These are phyloP conservation scores for Globisporangium emineosum DNA, from an alignment of 352 stramenopile genomes.

Conservation along the genomic window DNA sequence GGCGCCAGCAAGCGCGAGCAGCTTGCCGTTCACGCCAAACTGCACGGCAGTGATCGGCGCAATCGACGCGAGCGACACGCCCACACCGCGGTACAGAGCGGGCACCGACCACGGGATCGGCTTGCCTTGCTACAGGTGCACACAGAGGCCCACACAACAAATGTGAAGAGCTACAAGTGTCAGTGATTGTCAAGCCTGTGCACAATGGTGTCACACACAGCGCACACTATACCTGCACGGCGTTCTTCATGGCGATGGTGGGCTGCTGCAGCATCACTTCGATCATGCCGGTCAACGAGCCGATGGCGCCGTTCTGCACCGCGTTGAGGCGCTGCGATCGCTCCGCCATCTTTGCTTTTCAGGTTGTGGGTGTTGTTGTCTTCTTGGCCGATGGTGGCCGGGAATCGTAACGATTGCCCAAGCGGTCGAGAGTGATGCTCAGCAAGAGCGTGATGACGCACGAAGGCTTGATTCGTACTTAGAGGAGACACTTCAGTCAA, in stretches of 20 bases:
- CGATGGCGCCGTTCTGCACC: slow-evolving; percentile 74
- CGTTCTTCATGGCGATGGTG: slow-evolving; percentile 83
- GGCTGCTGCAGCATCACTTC: slow-evolving; percentile 84
- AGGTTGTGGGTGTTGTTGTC: too few species aligned
- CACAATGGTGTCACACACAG: background rate
- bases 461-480: background rate
- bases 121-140: slow-evolving; percentile 47
- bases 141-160: too few species aligned
- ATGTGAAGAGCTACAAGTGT: background rate
- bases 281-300: slow-evolving; percentile 78
- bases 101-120: slow-evolving; percentile 60
- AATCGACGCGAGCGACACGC: slow-evolving; percentile 74
- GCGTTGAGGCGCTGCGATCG: slow-evolving; percentile 60
- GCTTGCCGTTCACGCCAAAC: slow-evolving; percentile 73
- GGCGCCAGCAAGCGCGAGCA: slow-evolving; percentile 31
- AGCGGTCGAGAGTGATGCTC: background rate
- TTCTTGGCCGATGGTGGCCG: background rate
- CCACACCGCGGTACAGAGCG: slow-evolving; percentile 74
- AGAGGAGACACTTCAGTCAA: too few species aligned
- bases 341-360: slow-evolving; percentile 18
- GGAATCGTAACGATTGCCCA: background rate
- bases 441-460: background rate
- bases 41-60: slow-evolving; percentile 77
- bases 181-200: background rate
- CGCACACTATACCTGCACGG: slow-evolving; percentile 40